Evolutionary conservation across 1,139 yeast genomes (phyloP), one percentile per base, ranked within the genome.

Genomic region (Lodderomyces margitis): DNA sequence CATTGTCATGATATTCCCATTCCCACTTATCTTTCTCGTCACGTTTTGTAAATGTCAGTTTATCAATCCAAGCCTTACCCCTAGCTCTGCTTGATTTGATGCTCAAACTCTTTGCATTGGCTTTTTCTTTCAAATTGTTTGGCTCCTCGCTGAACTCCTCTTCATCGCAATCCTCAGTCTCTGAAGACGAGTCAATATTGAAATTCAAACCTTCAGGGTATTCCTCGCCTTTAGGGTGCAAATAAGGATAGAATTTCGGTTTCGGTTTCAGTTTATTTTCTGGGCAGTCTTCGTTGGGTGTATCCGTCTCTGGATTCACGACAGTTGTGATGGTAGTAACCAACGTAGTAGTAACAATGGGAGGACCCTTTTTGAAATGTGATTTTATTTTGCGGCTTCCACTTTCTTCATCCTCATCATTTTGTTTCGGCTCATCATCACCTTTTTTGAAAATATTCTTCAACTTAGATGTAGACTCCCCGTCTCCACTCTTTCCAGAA

Each of bases 151-250:
- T n/a, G 19, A 19, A 28, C 19, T 28, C 19, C 3, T 28, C 32
- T 10, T 9, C 32, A 6, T 28, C 32, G 19, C 32, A 28, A 4
- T 28, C 32, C 5, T 28, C 32, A 11, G 14, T 15, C 5, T 28
- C 19, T 12, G 19, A 28, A n/a, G 10, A 5, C 5, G 19, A 12
- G 17, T n/a, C 30, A 15, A 17, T 19, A 8, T 12, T 19, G n/a
- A n/a, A n/a, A 15, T 28, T 15, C 11, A 28, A 28, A 3, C 32
- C 32, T 15, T 28, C 32, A 3, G 32, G 32, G 11, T 15, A 28
- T 12, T 28, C 32, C 10, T 28, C 32, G n/a, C 32, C 32, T 11
- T 28, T 28, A 5, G 32, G 32, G 19, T 28, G 32, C 19, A 28
- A 8, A 15, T 14, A 28, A 15, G 32, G 32, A 19, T 28, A 28